Conservation (phyloP, 352 stramenopile genomes). For the Pythium brassicae region DNA sequence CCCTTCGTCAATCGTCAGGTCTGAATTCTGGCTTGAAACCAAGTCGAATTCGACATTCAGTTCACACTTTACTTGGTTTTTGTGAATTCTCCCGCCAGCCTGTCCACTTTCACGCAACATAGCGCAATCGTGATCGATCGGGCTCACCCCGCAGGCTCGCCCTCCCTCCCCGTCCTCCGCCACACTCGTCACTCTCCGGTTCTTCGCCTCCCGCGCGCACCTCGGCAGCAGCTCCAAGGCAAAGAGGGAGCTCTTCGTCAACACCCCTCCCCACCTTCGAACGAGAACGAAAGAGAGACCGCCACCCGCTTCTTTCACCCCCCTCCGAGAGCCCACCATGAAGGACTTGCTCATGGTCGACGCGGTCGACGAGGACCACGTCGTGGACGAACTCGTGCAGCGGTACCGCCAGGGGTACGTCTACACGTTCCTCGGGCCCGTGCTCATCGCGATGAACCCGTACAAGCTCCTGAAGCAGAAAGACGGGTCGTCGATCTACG, state of each 20-base stretch:
- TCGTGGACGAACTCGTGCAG: conserved; percentile 71
- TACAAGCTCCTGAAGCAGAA: conserved; percentile 81
- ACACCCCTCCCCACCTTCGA: too few relatives aligned
- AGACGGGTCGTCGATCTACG: conserved; percentile 74
- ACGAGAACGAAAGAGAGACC: too few relatives aligned
- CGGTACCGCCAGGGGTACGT: conserved; percentile 81
- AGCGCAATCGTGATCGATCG: conserved; percentile 1
- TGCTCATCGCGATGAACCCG: conserved; percentile 89
- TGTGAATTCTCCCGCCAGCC: background rate
- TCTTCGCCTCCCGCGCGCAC: background rate
- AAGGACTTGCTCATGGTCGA: conserved; percentile 81
- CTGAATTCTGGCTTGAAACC: too few relatives aligned
- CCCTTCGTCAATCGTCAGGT: too few relatives aligned
- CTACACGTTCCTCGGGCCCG: conserved; percentile 90
- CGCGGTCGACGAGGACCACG: conserved; percentile 65
- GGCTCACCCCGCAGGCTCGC: too few relatives aligned
- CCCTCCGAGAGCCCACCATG: conserved; percentile 17
- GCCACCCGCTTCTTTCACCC: too few relatives aligned
- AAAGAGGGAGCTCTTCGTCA: too few relatives aligned
- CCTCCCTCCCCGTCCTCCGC: background rate
- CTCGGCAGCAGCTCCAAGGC: too few relatives aligned
- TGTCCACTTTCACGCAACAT: background rate
- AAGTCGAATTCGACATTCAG: too few relatives aligned
- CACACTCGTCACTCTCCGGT: background rate
- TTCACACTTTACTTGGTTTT: background rate